These are phyloP conservation scores for Leishmania tropica DNA, from an alignment of 208 protist genomes.

Conservation along the genomic window DNA sequence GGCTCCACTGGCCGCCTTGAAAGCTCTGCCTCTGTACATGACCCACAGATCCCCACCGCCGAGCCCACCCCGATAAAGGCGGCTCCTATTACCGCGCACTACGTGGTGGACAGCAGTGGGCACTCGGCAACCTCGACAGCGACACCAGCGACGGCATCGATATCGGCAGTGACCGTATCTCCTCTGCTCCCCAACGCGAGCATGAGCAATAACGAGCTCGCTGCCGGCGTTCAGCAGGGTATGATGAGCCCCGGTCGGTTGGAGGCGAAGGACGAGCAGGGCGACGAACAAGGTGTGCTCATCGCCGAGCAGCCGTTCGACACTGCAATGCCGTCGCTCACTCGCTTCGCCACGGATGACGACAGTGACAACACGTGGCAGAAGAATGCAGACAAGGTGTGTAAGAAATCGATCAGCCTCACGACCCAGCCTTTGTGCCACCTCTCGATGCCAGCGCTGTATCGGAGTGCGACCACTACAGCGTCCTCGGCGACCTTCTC, in stretches of 20 bases:
- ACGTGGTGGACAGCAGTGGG: constrained; percentile 18
- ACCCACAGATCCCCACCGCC: constrained; percentile 37
- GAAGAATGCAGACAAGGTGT: background rate
- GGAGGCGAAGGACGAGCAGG: background rate
- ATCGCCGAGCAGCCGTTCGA: background rate
- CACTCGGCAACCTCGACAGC: background rate
- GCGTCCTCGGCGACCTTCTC: background rate
- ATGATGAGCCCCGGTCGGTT: background rate
- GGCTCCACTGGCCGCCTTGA: constrained; percentile 12
- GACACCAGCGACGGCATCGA: background rate
- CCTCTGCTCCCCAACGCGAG: background rate
- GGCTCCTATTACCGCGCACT: constrained; percentile 34
- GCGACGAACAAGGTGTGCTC: background rate
- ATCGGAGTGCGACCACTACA: background rate
- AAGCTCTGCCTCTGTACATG: constrained; percentile 23
- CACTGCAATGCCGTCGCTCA: background rate
- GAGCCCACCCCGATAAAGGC: constrained; percentile 47
- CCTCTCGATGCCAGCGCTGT: constrained; percentile 10
- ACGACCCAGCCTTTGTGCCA: background rate
- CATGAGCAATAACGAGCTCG: background rate
- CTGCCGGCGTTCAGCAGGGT: background rate
- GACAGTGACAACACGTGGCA: background rate
- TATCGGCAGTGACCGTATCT: background rate
- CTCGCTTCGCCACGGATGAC: background rate
- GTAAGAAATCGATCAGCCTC: constrained; percentile 1